Percentiles rank a stretch among this genome's conserved stretches.
Evolutionary conservation across 805 yeast species (phyloP).

Genomic region (Ogataea glucozyma): DNA sequence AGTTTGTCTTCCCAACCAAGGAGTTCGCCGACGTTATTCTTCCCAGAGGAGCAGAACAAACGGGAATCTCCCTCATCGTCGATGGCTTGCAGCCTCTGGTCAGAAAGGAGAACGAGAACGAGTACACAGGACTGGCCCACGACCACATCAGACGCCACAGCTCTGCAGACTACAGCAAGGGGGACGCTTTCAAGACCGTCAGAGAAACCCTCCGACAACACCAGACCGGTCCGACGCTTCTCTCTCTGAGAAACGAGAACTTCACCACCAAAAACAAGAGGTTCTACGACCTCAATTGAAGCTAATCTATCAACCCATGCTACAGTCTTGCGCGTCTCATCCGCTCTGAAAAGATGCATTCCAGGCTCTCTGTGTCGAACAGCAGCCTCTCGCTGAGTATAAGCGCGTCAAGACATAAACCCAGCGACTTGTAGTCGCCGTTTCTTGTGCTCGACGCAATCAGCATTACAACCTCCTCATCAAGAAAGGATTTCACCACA

Average conservation of each 20-base stretch:
- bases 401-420: conserved; percentile 1
- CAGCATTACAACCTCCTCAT: conserved; percentile 44
- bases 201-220: conserved; percentile 16
- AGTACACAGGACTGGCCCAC: conserved; percentile 1
- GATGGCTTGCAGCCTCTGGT: conserved; percentile 57
- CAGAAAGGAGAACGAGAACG: conserved; percentile 14
- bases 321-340: neutral
- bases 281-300: conserved; percentile 30
- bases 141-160: conserved; percentile 4
- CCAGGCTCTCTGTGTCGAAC: neutral
- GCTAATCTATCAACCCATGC: neutral
- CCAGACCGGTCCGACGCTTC: conserved; percentile 26
- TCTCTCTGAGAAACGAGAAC: conserved; percentile 31
- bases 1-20: conserved; percentile 67
- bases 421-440: neutral
- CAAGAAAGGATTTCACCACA: conserved; percentile 49
- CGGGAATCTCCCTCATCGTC: conserved; percentile 58
- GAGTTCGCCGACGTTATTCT: conserved; percentile 72
- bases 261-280: conserved; percentile 29
- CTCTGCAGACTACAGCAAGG: neutral
- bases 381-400: neutral
- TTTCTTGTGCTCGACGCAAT: neutral
- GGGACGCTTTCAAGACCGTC: conserved; percentile 2
- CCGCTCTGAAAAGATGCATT: neutral
- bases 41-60: conserved; percentile 65